These are phyloP conservation scores for Acanthamoeba rhysodes DNA, from an alignment of 208 protist species.

Conservation along the genomic window DNA sequence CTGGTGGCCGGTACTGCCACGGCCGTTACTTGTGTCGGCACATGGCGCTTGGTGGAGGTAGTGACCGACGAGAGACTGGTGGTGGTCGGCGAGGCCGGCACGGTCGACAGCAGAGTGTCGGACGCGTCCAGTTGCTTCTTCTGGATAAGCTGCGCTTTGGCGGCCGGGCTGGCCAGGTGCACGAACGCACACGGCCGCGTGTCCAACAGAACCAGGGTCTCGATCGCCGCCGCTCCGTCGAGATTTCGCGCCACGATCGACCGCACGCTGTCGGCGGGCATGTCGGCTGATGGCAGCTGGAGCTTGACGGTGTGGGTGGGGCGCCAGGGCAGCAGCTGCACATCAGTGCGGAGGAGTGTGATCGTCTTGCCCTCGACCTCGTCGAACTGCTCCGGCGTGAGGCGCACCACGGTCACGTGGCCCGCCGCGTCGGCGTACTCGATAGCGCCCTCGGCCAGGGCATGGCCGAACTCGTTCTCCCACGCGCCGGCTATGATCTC, in stretches of 20 bases:
- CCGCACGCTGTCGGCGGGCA: background rate
- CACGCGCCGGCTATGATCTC: background rate
- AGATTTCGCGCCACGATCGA: background rate
- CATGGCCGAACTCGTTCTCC: background rate
- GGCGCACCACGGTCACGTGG: background rate
- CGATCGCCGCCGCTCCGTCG: background rate
- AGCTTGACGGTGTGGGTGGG: background rate
- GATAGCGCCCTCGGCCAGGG: background rate
- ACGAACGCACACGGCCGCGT: background rate
- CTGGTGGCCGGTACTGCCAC: too few relatives aligned
- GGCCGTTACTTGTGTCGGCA: background rate
- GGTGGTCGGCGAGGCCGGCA: background rate
- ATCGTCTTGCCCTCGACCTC: background rate
- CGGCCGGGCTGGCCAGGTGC: background rate
- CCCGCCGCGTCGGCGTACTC: background rate
- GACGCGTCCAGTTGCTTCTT: background rate
- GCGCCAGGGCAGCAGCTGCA: background rate
- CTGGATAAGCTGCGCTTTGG: background rate
- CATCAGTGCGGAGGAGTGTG: background rate
- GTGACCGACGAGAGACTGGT: too few relatives aligned
- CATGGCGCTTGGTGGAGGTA: background rate
- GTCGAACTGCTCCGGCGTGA: background rate
- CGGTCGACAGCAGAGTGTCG: background rate
- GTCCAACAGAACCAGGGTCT: background rate
- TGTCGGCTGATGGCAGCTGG: background rate